Evolutionary conservation across 2,329 filamentous ascomycete genomes (phyloP).

Genomic region (Fusarium torulosum): DNA sequence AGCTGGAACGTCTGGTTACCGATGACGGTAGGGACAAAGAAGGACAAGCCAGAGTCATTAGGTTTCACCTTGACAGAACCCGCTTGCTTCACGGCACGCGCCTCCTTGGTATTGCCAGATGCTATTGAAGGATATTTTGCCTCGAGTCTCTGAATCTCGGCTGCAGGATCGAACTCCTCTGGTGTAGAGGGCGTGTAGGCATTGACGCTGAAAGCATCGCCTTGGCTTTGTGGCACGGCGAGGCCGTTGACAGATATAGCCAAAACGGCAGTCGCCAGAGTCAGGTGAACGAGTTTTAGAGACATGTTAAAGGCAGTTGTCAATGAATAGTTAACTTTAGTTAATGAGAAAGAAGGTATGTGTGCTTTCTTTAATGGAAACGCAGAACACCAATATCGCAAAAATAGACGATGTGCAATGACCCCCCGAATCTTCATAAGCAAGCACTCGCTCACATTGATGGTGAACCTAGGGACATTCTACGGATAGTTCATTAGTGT

Average conservation of each 20-base stretch:
- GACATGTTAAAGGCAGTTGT: background rate
- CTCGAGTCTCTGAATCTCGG: background rate
- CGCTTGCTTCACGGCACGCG: background rate
- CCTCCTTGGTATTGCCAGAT: fast-evolving
- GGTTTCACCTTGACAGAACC: background rate
- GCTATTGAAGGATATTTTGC: background rate
- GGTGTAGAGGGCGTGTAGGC: background rate
- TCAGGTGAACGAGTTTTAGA: background rate
- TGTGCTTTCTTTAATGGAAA: background rate
- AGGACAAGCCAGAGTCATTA: background rate
- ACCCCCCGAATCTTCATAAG: too few relatives aligned
- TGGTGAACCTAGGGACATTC: too few relatives aligned
- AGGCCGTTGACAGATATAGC: background rate
- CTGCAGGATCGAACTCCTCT: background rate
- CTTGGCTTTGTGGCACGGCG: fast-evolving
- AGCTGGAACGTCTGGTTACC: background rate
- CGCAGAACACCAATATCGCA: too few relatives aligned
- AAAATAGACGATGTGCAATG: background rate
- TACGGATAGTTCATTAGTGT: background rate
- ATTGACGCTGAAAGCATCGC: background rate
- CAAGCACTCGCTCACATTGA: too few relatives aligned
- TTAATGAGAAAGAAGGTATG: background rate
- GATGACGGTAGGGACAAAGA: background rate
- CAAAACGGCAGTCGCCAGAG: background rate
- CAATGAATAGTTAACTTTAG: background rate